phyloP scores from a whole-genome alignment of 257 asterid genomes.

The Craterostigma plantagineum region DNA sequence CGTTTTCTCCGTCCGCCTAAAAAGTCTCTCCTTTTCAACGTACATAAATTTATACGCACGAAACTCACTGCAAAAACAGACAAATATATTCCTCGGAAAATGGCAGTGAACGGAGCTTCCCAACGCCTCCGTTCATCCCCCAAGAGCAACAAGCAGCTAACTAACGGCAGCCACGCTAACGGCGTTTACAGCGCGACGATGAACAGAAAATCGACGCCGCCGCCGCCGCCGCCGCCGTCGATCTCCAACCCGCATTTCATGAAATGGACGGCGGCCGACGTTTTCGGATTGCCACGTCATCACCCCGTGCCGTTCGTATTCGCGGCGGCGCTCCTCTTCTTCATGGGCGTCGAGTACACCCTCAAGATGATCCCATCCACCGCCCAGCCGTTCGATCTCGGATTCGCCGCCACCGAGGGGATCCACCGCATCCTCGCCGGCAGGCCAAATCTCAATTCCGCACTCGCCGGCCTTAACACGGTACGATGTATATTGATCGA shows the following conservation, averaged over 20 bases:
- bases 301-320: constrained; percentile 51
- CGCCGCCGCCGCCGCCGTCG: neutral
- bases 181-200: too few species aligned
- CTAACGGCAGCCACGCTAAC: too few species aligned
- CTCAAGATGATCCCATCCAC: constrained; percentile 36
- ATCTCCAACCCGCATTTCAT: constrained; percentile 15
- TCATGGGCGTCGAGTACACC: constrained; percentile 59
- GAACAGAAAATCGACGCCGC: neutral
- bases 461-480: constrained; percentile 63
- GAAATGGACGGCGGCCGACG: constrained; percentile 35
- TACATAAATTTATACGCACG: too few species aligned
- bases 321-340: constrained; percentile 26
- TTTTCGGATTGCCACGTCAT: constrained; percentile 15
- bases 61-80: too few species aligned
- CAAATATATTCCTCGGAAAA: too few species aligned
- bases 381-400: constrained; percentile 58
- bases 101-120: too few species aligned
- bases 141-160: too few species aligned
- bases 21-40: too few species aligned
- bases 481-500: constrained; percentile 10
- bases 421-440: constrained; percentile 40
- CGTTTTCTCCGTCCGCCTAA: too few species aligned
- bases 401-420: constrained; percentile 32
- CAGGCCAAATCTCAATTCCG: constrained; percentile 35
- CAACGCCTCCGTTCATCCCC: too few species aligned